Evolutionary conservation across 1,139 yeast species (phyloP).

Genomic region (Pichia sp.): DNA sequence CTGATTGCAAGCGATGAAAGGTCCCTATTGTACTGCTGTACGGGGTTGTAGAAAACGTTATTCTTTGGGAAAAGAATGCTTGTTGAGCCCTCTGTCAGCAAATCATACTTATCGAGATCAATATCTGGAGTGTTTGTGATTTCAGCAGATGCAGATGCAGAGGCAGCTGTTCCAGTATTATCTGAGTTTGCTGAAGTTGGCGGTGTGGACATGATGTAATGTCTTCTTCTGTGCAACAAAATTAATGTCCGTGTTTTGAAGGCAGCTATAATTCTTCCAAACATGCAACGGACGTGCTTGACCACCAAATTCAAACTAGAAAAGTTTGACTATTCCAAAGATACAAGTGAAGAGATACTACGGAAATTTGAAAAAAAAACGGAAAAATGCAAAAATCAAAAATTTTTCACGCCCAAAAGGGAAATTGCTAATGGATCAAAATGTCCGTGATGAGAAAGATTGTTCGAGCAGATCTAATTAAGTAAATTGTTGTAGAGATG

Average conservation of each 20-base stretch:
- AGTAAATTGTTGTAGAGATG: not conserved
- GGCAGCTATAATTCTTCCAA: not conserved
- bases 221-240: not conserved
- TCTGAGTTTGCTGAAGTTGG: not conserved
- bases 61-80: slow-evolving; percentile 71
- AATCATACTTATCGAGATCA: slow-evolving; percentile 22
- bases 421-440: not conserved
- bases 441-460: not conserved
- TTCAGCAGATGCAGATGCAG: not conserved
- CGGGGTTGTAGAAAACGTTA: slow-evolving; percentile 90
- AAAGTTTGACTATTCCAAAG: not conserved
- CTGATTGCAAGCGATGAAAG: slow-evolving; percentile 78
- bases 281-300: not conserved
- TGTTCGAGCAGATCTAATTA: not conserved
- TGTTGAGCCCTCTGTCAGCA: slow-evolving; percentile 67
- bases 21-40: slow-evolving; percentile 95
- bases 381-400: not conserved
- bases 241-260: not conserved
- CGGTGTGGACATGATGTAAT: not conserved
- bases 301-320: not conserved
- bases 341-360: not conserved
- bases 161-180: too few species aligned
- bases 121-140: slow-evolving; percentile 6
- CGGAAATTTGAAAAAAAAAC: not conserved
- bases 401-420: not conserved